Evolutionary conservation across 345 rosid species (phyloP), one percentile per base, ranked within the genome.

Genomic region (Tarenaya hassleriana): DNA sequence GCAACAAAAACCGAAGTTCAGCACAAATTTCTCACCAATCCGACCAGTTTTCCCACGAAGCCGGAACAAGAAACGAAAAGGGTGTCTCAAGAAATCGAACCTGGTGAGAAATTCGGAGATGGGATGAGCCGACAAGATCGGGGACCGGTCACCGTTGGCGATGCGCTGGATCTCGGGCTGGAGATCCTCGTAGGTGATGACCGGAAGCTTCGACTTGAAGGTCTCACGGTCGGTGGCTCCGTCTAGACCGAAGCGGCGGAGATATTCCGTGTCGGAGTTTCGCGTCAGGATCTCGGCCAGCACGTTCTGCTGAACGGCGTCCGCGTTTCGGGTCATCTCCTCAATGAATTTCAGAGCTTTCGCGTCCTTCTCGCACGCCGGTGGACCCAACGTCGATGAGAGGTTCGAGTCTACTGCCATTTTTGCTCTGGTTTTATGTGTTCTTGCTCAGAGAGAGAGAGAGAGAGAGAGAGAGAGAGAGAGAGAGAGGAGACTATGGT

Each of bases 71-170:
- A n/a, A n/a, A n/a, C n/a, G n/a, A n/a, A n/a, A n/a, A n/a, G n/a
- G n/a, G n/a, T n/a, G n/a, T n/a, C n/a, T n/a, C n/a, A n/a, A n/a
- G n/a, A n/a, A n/a, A n/a, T 17, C n/a, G 1, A 33, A 81, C 96
- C 96, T 88, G 11, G 98, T 92, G 73, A 92, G 96, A 62, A 92
- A 84, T 72, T 92, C 98, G 8, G 98, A 88, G 67, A 92, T 71
- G 21, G 98, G 96, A 56, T 75, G 88, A 0, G 96, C 68, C 3
- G 90, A 84, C 52, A 92, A 64, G 67, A 92, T 92, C 7, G 95
- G 64, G 35, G 98, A 92, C 18, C 76, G 75, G 66, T 92, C 95
- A 3, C 98, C 96, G 13, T 85, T 78, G 61, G 98, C 98, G 11
- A 92, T 83, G 14, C 98, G 92, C 58, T 88, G 94, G 61, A 92